Evolutionary conservation across 1,284 basidiomycete genomes (phyloP), one percentile per base, ranked within the genome.

Genomic region (Flammula alnicola): DNA sequence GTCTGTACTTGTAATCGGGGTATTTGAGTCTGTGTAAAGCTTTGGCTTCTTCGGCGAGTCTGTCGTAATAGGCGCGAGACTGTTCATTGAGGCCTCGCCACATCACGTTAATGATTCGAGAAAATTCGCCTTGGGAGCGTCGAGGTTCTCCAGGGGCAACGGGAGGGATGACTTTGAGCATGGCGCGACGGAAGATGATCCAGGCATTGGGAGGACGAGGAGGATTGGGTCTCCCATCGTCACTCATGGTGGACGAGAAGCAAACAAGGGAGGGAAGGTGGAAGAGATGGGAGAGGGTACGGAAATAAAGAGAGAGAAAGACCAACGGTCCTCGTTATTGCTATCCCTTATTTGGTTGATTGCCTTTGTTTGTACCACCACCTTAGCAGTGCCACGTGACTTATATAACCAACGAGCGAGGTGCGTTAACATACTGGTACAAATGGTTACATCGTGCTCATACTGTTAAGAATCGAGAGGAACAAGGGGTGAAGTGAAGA

Each of bases 161-260:
- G 26, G 62, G 63, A 22, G 71, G 70, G 3, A 77, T 59, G 27
- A 77, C 61, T 22, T 72, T 67, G 47, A 83, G 75, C 63, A 80
- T 84, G 57, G 85, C 80, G 2, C 86, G 85, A 33, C 93, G 84
- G 66, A 93, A 97, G n/a, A 96, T 61, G 54, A 97, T 95, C 91
- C 92, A 96, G 0, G 93, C 86, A 66, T 96, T 96, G 12, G 86
- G 84, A 2, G 94, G 94, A 12, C 59, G 44, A 12, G 51, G 55
- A 16, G 55, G 48, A 26, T 58, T 51, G 19, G 42, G 14, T n/a
- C n/a, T n/a, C n/a, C n/a, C n/a, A n/a, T n/a, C n/a, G n/a, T n/a
- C n/a, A n/a, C n/a, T n/a, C n/a, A n/a, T n/a, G n/a, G n/a, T n/a
- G n/a, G n/a, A n/a, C n/a, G n/a, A n/a, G n/a, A n/a, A n/a, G n/a